Percentiles rank a stretch among this genome's conserved stretches.
These are phyloP conservation scores for Pezicula rhizophila DNA, from an alignment of 2,329 filamentous ascomycete genomes.

Conservation along the genomic window DNA sequence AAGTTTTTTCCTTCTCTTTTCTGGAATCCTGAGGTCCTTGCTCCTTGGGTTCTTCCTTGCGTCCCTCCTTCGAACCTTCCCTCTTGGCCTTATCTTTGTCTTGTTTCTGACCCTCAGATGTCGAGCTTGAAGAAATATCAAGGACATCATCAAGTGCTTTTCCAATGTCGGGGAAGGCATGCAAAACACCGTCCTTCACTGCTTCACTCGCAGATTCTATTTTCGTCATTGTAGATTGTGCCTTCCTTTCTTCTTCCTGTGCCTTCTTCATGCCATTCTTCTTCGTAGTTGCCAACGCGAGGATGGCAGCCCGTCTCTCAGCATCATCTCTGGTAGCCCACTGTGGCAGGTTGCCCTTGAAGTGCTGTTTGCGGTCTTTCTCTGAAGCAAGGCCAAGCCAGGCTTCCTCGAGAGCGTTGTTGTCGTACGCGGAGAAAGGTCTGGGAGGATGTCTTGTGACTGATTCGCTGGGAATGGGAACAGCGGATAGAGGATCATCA, in stretches of 20 bases:
- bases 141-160: no score
- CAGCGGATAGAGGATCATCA: conserved; percentile 77
- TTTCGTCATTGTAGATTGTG: not conserved
- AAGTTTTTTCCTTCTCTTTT: no score
- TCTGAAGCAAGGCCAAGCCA: conserved; percentile 59
- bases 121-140: no score
- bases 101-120: no score
- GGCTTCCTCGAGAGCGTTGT: conserved; percentile 69
- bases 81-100: no score
- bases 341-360: conserved; percentile 22
- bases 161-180: no score
- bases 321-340: not conserved
- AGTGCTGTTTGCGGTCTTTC: conserved; percentile 42
- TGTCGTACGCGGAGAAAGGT: conserved; percentile 75
- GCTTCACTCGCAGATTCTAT: not conserved
- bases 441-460: conserved; percentile 57
- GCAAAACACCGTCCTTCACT: not conserved
- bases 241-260: not conserved
- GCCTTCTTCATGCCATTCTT: not conserved
- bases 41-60: no score
- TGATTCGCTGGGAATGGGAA: conserved; percentile 42
- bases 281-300: not conserved
- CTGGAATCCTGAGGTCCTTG: no score
- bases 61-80: no score
- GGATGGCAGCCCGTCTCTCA: not conserved